Evolutionary conservation across 306 rosid species (phyloP), one percentile per base, ranked within the genome.

Genomic region (Quillaja saponaria): DNA sequence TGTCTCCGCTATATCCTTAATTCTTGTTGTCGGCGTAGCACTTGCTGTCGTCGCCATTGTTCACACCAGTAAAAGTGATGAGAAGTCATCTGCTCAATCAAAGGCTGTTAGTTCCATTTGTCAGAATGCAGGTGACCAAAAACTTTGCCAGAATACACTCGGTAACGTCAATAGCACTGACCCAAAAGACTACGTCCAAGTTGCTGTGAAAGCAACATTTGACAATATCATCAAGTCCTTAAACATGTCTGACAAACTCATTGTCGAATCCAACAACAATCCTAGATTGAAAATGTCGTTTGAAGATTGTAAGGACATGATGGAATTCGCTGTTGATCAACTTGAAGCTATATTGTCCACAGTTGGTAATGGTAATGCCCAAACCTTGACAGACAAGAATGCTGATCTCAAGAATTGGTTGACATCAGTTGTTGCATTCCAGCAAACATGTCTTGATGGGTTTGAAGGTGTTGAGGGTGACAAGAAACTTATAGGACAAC

Each of bases 11-110:
- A 49, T 83, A 25, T 83, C 87, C 46, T 53, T 91, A 25, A 76
- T 91, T 39, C 83, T 91, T 0, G 79, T 87, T 0, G 90, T 87
- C 0, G 96, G 96, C 2, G 90, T 84, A 6, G 88, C 67, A 3
- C 28, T 83, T 0, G 91, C 87, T 0, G 72, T 81, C 3, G 77
- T 79, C 0, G 82, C 83, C 0, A 35, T 74, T 0, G 78, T 85
- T 18, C 38, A 58, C 44, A 41, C 55, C 44, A 73, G 17, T 8
- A 73, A 59, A 13, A 14, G 3, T 3, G 56, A 1, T 0, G 67
- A 55, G 10, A 18, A 1, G 1, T 35, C 50, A 3, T 64, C 70
- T 1, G 4, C 79, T 2, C 68, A 75, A 0, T 49, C 64, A 45
- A 87, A 72, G 20, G 11, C 58, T 0, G 76, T 91, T 0, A 21